Base-by-base conservation (phyloP, 176 grass and related monocot species). In the Chrysopogon serrulatus region DNA sequence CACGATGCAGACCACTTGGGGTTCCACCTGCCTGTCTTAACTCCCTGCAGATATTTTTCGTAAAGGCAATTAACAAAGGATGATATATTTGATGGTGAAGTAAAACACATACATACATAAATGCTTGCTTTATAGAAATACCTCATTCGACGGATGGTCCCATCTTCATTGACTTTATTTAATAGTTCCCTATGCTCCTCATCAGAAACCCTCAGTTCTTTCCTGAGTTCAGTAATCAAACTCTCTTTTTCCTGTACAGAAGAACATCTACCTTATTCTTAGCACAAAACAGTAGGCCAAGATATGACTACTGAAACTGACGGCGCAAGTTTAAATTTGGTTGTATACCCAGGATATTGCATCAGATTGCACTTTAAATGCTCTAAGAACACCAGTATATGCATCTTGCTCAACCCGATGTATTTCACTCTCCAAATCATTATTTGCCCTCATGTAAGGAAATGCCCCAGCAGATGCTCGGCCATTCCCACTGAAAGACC, bases 331-430 rank as follows among this genome's bases (percentile, higher is more conserved):
- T 86, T 82, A 24, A 76, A 47, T 73, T 65, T 77, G 39, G 45
- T 24, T 31, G 76, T 23, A 37, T 90, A 99, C 96, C 97, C 97
- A 99, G 37, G 97, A 92, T 81, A 99, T 94, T 61, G 93, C 91
- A 89, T 99, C 90, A 30, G 93, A 91, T 90, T 99, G 97, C 44
- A 94, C 97, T 92, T 99, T 99, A 81, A 99, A 99, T 89, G 97
- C 97, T 78, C 97, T 87, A 81, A 99, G 87, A 88, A 99, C 90
- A 30, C 93, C 88, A 79, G 92, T 96, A 80, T 99, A 99, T 45
- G 97, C 97, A 36, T 99, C 91, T 61, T 95, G 97, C 81, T 99
- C 97, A 79, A 99, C 87, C 40, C 24, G 69, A 66, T 96, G 97
- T 78, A 99, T 85, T 85, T 96, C 51, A 3, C 54, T 89, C 83